Evolutionary conservation across 768 basidiomycete genomes (phyloP).

Genomic region (Psilocybe subaeruginosa): DNA sequence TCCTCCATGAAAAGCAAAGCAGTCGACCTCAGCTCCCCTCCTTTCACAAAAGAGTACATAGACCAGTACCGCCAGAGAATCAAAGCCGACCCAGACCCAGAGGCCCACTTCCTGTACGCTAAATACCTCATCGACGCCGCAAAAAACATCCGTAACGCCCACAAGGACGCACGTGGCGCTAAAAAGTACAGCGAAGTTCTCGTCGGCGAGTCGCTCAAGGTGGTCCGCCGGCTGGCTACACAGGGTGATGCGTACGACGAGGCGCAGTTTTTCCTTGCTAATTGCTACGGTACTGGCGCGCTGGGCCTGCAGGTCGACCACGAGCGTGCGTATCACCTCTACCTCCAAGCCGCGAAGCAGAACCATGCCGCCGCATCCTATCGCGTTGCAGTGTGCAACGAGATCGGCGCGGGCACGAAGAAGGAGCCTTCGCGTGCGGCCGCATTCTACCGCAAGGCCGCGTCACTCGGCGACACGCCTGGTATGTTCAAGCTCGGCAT

Average conservation of each 20-base stretch:
- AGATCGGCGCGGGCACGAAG: slow-evolving; percentile 95
- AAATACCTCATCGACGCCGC: slow-evolving; percentile 99
- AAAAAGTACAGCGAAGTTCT: slow-evolving; percentile 91
- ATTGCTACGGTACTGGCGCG: slow-evolving; percentile 94
- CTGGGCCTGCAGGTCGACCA: slow-evolving; percentile 97
- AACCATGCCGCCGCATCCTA: slow-evolving; percentile 95
- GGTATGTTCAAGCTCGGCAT: slow-evolving; percentile 99
- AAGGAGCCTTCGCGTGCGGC: slow-evolving; percentile 87
- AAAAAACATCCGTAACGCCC: slow-evolving; percentile 78
- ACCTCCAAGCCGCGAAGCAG: slow-evolving; percentile 96
- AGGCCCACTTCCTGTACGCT: slow-evolving; percentile 97
- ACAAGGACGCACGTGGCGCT: slow-evolving; percentile 79
- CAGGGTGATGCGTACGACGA: slow-evolving; percentile 92
- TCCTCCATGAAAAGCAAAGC: slow-evolving; percentile 77
- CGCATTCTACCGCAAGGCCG: slow-evolving; percentile 96
- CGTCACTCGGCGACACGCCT: slow-evolving; percentile 93
- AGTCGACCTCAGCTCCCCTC: slow-evolving; percentile 79
- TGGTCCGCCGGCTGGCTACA: slow-evolving; percentile 89
- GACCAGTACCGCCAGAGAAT: slow-evolving; percentile 97
- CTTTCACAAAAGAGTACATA: slow-evolving; percentile 94
- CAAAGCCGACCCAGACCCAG: slow-evolving; percentile 97
- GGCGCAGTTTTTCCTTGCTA: slow-evolving; percentile 98
- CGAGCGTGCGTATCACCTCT: slow-evolving; percentile 96
- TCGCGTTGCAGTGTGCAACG: slow-evolving; percentile 97
- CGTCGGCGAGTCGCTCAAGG: slow-evolving; percentile 87